Evolutionary conservation across 306 rosid species (phyloP), one percentile per base, ranked within the genome.

Genomic region (Glycyrrhiza uralensis): DNA sequence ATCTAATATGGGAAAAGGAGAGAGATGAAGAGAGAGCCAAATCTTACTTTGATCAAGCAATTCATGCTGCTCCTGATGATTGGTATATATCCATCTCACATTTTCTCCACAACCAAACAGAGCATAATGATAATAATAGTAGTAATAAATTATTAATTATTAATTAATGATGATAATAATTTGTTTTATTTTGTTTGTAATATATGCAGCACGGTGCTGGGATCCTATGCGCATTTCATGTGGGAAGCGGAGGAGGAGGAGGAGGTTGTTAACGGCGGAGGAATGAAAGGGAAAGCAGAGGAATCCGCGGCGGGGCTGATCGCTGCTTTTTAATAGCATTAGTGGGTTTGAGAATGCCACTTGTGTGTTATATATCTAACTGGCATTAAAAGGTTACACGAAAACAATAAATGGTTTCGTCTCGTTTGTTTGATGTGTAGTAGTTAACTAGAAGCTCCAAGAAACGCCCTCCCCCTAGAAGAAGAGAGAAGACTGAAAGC

Each of bases 1-100:
- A 78, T 36, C 73, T 93, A 30, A 81, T 93, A 0, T 93, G 98
- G 98, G 98, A 93, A 66, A 83, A 78, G 3, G 46, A 87, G 32
- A 64, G 87, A 82, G 94, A 93, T 20, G 83, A 72, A 51, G 78
- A 61, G 9, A 83, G 96, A 70, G 94, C 96, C 54, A 61, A 67
- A 47, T 85, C 83, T 69, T 90, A 92, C 83, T 89, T 87, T 39
- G 81, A 86, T 71, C 95, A 81, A 15, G 98, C 98, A 18, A 71
- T 90, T 44, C 38, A 62, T 46, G 88, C 79, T 35, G 81, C 88
- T 46, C 98, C 96, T 1, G 23, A 88, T 44, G 90, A 88, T 66
- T 78, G 94, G 96, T 92, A 87, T 18, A 45, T 45, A 23, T 44
- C 11, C 10, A 23, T 33, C 28, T 18, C 3, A 33, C 13, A 3